Conservation (phyloP, 2,329 filamentous ascomycete genomes). For the Fusarium circinatum region DNA sequence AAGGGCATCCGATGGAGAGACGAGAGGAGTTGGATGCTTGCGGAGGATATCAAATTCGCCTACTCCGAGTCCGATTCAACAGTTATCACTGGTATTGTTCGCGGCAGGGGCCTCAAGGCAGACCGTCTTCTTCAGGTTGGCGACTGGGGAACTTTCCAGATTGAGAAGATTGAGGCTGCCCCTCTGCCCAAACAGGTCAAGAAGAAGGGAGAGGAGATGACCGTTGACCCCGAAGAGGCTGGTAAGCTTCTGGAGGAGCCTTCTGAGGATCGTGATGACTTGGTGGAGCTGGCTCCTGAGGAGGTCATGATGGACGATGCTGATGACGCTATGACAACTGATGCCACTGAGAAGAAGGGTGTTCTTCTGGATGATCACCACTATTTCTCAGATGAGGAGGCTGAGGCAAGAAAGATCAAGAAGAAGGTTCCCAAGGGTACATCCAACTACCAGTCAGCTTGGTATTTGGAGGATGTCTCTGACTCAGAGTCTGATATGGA, state of each 20-base stretch:
- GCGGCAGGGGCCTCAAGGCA: slow-evolving; percentile 87
- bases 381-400: slow-evolving; percentile 88
- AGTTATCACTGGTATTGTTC: slow-evolving; percentile 83
- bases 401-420: slow-evolving; percentile 61
- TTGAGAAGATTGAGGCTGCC: slow-evolving; percentile 86
- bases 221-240: slow-evolving; percentile 68
- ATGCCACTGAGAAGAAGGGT: slow-evolving; percentile 73
- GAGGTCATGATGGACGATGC: slow-evolving; percentile 76
- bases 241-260: slow-evolving; percentile 75
- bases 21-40: slow-evolving; percentile 93
- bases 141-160: slow-evolving; percentile 93
- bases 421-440: slow-evolving; percentile 89
- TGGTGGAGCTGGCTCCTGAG: slow-evolving; percentile 87
- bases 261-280: slow-evolving; percentile 81
- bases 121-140: slow-evolving; percentile 91
- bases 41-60: slow-evolving; percentile 82
- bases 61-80: slow-evolving; percentile 70
- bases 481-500: slow-evolving; percentile 88
- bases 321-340: slow-evolving; percentile 58
- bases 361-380: slow-evolving; percentile 96
- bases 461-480: slow-evolving; percentile 86
- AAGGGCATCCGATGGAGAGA: slow-evolving; percentile 97
- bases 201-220: slow-evolving; percentile 77
- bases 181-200: slow-evolving; percentile 71
- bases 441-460: slow-evolving; percentile 92